A percentile compares a stretch with the other conserved stretches of the same genome.
These are phyloP conservation scores for Colletotrichum lindemuthianum DNA, from an alignment of 2,329 filamentous ascomycete species.

Conservation along the genomic window DNA sequence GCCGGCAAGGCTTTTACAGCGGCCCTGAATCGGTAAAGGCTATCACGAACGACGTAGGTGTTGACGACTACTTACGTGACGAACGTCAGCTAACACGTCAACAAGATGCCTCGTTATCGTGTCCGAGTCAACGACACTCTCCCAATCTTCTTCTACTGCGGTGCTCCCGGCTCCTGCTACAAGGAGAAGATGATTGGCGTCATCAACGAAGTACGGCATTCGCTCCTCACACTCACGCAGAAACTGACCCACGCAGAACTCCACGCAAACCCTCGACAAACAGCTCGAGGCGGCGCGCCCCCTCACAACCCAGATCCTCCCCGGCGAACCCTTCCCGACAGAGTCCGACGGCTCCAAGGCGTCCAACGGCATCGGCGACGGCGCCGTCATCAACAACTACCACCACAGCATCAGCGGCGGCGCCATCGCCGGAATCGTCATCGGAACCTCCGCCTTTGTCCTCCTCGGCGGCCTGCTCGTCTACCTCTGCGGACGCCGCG, in stretches of 20 bases:
- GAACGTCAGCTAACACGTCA: slow-evolving; percentile 46
- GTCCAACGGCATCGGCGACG: slow-evolving; percentile 21
- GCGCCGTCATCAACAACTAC: slow-evolving; percentile 25
- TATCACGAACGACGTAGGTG: slow-evolving; percentile 56
- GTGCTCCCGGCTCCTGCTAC: slow-evolving; percentile 72
- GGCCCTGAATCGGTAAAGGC: slow-evolving; percentile 58
- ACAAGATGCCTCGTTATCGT: slow-evolving; percentile 52
- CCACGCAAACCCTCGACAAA: slow-evolving; percentile 56
- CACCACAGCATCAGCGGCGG: slow-evolving; percentile 47
- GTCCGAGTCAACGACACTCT: slow-evolving; percentile 67
- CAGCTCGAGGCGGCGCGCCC: slow-evolving; percentile 60
- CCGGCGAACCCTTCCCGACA: slow-evolving; percentile 64
- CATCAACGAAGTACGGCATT: slow-evolving; percentile 70
- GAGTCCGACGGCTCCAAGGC: slow-evolving; percentile 48
- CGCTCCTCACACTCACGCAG: background rate
- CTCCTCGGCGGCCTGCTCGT: slow-evolving; percentile 56
- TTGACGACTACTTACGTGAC: slow-evolving; percentile 37
- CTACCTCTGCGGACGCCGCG: slow-evolving; percentile 57
- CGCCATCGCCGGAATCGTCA: slow-evolving; percentile 68
- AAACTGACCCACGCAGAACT: slow-evolving; percentile 48
- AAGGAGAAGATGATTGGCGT: slow-evolving; percentile 77
- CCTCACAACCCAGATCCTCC: slow-evolving; percentile 63
- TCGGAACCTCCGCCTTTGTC: slow-evolving; percentile 60
- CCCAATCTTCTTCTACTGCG: slow-evolving; percentile 77
- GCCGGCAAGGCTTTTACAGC: slow-evolving; percentile 64